Percentiles rank a stretch among this genome's conserved stretches.
These are phyloP conservation scores for Calonectria multiphialidica DNA, from an alignment of 2,329 filamentous ascomycete genomes.

Conservation along the genomic window DNA sequence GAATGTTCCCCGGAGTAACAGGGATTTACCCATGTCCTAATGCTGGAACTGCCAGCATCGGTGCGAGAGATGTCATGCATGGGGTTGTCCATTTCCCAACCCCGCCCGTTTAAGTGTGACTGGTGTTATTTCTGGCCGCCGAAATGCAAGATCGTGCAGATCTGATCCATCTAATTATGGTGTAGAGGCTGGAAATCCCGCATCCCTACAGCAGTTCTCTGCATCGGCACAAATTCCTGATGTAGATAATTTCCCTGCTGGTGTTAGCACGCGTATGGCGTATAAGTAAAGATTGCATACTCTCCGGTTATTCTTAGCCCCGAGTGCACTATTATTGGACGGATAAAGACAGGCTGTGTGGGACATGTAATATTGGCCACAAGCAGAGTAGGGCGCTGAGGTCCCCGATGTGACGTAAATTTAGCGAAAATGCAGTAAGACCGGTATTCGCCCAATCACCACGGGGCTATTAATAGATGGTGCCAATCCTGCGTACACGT, in stretches of 20 bases:
- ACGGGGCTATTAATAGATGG: neutral
- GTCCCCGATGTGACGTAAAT: neutral
- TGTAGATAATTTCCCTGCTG: neutral
- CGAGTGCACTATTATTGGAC: neutral
- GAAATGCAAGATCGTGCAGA: neutral
- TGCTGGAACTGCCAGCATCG: no score
- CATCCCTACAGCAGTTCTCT: neutral
- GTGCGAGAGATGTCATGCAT: neutral
- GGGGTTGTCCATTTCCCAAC: neutral
- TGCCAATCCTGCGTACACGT: neutral
- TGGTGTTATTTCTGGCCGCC: neutral
- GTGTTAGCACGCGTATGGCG: neutral
- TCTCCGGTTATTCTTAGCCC: neutral
- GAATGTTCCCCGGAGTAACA: no score
- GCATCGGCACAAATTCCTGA: neutral
- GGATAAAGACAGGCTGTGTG: neutral
- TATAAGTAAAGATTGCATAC: neutral
- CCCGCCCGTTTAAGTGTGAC: neutral
- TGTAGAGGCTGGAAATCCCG: neutral
- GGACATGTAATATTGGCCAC: neutral
- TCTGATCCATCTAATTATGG: neutral
- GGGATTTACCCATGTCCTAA: no score
- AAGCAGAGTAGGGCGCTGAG: neutral
- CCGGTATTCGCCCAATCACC: neutral
- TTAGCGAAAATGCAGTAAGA: neutral